Conservation (phyloP, 495 filamentous ascomycete genomes). For the Pseudomonodictys pantanalensis region DNA sequence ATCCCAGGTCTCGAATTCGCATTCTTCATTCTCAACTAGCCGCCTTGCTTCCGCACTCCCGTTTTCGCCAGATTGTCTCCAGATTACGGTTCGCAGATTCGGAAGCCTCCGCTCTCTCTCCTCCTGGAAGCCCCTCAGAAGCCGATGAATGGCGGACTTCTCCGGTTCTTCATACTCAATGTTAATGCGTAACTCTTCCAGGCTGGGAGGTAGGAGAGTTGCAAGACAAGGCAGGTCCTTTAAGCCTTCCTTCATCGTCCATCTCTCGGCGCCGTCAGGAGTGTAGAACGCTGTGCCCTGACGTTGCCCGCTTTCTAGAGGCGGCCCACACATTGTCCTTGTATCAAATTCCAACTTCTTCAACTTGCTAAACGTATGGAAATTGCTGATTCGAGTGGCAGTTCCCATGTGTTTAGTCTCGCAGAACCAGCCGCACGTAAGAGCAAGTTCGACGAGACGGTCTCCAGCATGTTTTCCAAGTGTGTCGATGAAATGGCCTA, state of each 20-base stretch:
- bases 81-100: too few relatives aligned
- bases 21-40: too few relatives aligned
- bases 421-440: not conserved
- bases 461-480: not conserved
- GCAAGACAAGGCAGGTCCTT: not conserved
- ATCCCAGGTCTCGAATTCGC: too few relatives aligned
- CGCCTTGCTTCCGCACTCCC: too few relatives aligned
- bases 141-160: too few relatives aligned
- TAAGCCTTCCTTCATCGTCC: not conserved
- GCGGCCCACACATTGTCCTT: not conserved
- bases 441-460: not conserved
- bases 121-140: too few relatives aligned
- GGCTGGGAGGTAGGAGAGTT: not conserved
- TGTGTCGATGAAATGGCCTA: not conserved
- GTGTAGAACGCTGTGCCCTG: not conserved
- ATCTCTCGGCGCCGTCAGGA: not conserved
- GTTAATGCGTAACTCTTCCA: not conserved
- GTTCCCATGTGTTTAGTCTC: not conserved
- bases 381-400: too few relatives aligned
- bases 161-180: too few relatives aligned
- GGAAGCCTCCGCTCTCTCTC: too few relatives aligned
- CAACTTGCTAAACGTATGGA: not conserved
- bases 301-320: not conserved
- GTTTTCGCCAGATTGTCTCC: too few relatives aligned
- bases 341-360: not conserved